Base-by-base conservation (phyloP, 495 filamentous ascomycete species). In the Gamarada debralockiae region DNA sequence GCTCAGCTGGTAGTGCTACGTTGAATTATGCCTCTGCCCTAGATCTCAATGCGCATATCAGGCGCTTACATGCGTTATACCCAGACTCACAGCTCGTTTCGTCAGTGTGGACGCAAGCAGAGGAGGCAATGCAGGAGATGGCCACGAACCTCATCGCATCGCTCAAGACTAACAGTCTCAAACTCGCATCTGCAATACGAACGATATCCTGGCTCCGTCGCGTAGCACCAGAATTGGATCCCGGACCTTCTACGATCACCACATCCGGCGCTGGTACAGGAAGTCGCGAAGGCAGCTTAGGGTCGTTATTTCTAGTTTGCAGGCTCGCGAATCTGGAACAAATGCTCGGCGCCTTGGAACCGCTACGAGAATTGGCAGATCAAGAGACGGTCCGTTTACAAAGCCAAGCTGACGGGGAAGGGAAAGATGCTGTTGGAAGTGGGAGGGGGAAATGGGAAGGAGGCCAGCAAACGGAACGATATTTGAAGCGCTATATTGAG, bases 401-500 rank as follows among this genome's bases (percentile, higher is more conserved):
- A 43, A 66, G 62, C 44, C n/a, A 60, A 50, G 17, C 27, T 20
- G 17, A 49, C 9, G 49, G 61, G 22, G 39, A 40, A 18, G 38
- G 21, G 21, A 43, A 24, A n/a, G 36, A 18, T 9, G 55, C n/a
- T 42, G 62, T 52, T n/a, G 57, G 58, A 12, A 46, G 43, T 13
- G 57, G 63, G 34, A 60, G 55, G 14, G 57, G 59, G 17, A 69
- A 73, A 5, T 88, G 85, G 85, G 79, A 84, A 0, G 81, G 79
- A 5, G 93, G 92, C 0, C 89, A 95, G 61, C 93, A 98, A 62
- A 96, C 92, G 1, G 95, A 97, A 63, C 79, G 89, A 21, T 99
- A 90, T 58, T 72, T 99, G 33, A 99, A 99, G 66, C 75, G 89
- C 47, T 99, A 95, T 70, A 85, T 99, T 60, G 95, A 99, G 67